Percentiles rank a stretch among this genome's conserved stretches.
Evolutionary conservation across 768 basidiomycete species (phyloP).

Genomic region (Pleurotus tuber-regium): DNA sequence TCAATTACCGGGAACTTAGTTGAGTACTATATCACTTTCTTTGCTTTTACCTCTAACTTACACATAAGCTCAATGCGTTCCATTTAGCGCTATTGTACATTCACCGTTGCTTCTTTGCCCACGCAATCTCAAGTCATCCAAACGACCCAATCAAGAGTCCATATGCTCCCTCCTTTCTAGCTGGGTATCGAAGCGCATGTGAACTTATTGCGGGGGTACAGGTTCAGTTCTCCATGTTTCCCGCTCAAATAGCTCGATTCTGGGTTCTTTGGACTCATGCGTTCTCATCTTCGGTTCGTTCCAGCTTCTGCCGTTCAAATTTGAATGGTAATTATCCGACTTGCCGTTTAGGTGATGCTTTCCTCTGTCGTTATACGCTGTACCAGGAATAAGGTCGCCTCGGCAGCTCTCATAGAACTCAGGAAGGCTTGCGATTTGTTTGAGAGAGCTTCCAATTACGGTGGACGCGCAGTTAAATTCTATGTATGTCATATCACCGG

Average conservation of each 20-base stretch:
- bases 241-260: constrained; percentile 58
- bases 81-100: constrained; percentile 63
- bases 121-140: constrained; percentile 64
- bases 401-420: constrained; percentile 67
- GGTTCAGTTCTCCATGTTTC: constrained; percentile 48
- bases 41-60: background rate
- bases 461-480: constrained; percentile 71
- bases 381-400: constrained; percentile 63
- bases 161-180: constrained; percentile 65
- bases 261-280: constrained; percentile 76
- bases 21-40: constrained; percentile 4
- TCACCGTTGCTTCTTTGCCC: constrained; percentile 75
- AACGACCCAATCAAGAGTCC: constrained; percentile 66
- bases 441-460: constrained; percentile 55
- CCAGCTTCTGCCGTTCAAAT: no score
- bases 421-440: constrained; percentile 63
- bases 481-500: constrained; percentile 33
- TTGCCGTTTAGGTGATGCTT: constrained; percentile 58
- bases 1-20: constrained; percentile 72
- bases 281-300: constrained; percentile 60
- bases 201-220: constrained; percentile 50
- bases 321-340: background rate
- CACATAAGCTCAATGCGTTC: background rate
- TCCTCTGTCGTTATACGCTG: constrained; percentile 75
- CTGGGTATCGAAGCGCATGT: constrained; percentile 66